Evolutionary conservation across 176 grass and related monocot species (phyloP).

Genomic region (Guadua angustifolia): DNA sequence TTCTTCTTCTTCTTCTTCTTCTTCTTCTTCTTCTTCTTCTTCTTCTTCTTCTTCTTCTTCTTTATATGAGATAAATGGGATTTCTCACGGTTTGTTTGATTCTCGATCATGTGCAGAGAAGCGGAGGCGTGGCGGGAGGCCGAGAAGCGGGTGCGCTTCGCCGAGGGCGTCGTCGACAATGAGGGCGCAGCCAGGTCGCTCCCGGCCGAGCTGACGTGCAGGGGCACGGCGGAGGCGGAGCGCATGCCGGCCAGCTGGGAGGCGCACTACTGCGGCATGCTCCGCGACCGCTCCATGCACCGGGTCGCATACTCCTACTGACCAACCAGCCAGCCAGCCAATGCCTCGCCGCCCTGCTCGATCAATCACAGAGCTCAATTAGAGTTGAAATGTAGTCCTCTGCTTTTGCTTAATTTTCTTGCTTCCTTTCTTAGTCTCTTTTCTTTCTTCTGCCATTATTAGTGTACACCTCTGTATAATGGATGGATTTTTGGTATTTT

Average conservation of each 20-base stretch:
- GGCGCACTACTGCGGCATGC: slow-evolving; percentile 87
- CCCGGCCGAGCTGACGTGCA: slow-evolving; percentile 26
- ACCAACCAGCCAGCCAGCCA: too few species aligned
- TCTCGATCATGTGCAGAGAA: slow-evolving; percentile 33
- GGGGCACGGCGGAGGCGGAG: slow-evolving; percentile 21
- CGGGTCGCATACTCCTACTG: slow-evolving; percentile 63
- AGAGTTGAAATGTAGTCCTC: not conserved
- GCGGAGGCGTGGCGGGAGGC: slow-evolving; percentile 34
- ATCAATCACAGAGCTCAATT: not conserved
- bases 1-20: too few species aligned
- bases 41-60: too few species aligned
- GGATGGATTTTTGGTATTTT: not conserved
- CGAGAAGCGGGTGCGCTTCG: slow-evolving; percentile 76
- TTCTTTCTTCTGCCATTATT: not conserved
- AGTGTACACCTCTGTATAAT: not conserved
- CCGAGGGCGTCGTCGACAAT: slow-evolving; percentile 66
- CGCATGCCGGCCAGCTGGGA: slow-evolving; percentile 81
- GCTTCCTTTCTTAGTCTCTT: too few species aligned
- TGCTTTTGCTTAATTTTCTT: slow-evolving; percentile 29
- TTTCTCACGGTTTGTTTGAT: not conserved
- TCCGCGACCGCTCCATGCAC: slow-evolving; percentile 68
- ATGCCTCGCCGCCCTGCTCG: not conserved
- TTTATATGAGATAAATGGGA: not conserved
- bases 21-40: too few species aligned
- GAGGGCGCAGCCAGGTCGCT: slow-evolving; percentile 36